Conservation (phyloP, 2,329 filamentous ascomycete species). For the Xylariaceae sp. region DNA sequence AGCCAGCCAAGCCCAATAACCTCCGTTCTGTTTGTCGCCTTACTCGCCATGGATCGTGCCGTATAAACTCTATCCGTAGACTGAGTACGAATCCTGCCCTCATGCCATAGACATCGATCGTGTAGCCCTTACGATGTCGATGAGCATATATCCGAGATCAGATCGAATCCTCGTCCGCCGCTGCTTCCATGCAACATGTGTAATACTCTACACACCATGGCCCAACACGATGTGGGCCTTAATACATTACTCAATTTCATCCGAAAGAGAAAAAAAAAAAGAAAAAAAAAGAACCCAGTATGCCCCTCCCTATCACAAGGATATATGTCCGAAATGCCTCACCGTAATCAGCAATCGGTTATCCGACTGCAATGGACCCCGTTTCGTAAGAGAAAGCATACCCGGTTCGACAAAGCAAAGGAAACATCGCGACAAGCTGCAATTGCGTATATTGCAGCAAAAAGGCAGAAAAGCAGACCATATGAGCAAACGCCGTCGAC, state of each 20-base stretch:
- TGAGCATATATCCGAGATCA: constrained; percentile 4
- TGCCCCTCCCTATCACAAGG: constrained; percentile 19
- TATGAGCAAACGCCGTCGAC: constrained; percentile 19
- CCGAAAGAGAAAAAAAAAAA: constrained; percentile 18
- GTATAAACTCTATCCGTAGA: constrained; percentile 18
- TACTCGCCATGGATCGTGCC: constrained; percentile 23
- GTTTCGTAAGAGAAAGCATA: constrained; percentile 14
- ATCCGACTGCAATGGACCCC: constrained; percentile 22
- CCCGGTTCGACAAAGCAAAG: constrained; percentile 13
- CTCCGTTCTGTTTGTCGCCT: constrained; percentile 9
- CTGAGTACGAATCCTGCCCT: constrained; percentile 19
- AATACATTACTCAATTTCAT: constrained; percentile 28
- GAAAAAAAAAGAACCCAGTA: constrained; percentile 21
- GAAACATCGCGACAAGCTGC: constrained; percentile 17
- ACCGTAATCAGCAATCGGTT: constrained; percentile 25
- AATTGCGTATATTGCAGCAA: constrained; percentile 14
- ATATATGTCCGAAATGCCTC: constrained; percentile 29
- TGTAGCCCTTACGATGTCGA: constrained; percentile 8
- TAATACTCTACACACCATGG: constrained; percentile 20
- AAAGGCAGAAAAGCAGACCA: constrained; percentile 9
- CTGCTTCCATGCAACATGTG: constrained; percentile 17
- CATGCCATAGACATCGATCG: constrained; percentile 17
- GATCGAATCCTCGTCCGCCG: constrained; percentile 17
- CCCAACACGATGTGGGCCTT: constrained; percentile 19
- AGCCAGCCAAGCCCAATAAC: constrained; percentile 8